Percentiles rank a stretch among this genome's conserved stretches.
phyloP scores from a whole-genome alignment of 78 protist species.

The Tieghemostelium lacteum region DNA sequence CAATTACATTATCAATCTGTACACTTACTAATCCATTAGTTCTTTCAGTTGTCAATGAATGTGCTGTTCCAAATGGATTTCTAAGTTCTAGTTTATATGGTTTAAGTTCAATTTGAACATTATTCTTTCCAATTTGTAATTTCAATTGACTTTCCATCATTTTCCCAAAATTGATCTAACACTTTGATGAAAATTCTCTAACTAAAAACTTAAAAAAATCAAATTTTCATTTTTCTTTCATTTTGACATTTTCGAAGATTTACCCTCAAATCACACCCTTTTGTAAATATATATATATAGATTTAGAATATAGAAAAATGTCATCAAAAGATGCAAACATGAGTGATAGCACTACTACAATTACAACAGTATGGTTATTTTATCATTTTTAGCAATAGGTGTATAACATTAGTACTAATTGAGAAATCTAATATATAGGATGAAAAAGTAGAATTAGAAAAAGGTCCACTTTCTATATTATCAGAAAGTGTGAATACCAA shows the following conservation, averaged over 20 bases:
- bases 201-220: background rate
- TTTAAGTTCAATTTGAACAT: background rate
- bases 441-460: slow-evolving; percentile 91
- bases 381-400: too few relatives aligned
- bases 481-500: slow-evolving; percentile 90
- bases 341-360: background rate
- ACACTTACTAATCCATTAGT: slow-evolving; percentile 35
- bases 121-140: too few relatives aligned
- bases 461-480: slow-evolving; percentile 98
- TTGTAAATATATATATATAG: background rate
- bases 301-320: background rate
- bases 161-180: too few relatives aligned
- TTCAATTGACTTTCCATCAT: too few relatives aligned
- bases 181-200: too few relatives aligned
- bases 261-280: background rate
- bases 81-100: slow-evolving; percentile 33
- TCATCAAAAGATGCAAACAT: background rate
- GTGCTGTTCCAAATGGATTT: slow-evolving; percentile 77
- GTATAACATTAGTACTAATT: too few relatives aligned
- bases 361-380: too few relatives aligned
- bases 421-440: background rate
- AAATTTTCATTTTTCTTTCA: too few relatives aligned
- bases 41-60: slow-evolving; percentile 72
- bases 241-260: background rate
- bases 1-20: background rate